Conservation (phyloP, 2,329 filamentous ascomycete species). For the Nakataea oryzae region DNA sequence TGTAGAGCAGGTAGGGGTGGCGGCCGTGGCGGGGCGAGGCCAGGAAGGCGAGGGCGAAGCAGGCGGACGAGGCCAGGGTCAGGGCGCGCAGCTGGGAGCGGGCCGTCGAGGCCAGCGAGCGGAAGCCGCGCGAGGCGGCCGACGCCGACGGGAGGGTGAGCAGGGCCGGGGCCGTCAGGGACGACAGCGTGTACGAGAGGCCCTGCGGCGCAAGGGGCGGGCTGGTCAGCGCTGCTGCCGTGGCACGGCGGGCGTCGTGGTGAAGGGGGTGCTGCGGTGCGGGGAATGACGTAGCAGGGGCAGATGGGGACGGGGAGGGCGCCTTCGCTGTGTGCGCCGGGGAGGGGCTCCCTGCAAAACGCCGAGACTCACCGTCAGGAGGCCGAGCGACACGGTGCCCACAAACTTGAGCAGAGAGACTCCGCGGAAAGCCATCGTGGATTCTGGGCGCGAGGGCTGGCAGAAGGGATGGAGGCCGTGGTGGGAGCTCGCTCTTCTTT, state of each 20-base stretch:
- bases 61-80: slow-evolving; percentile 55
- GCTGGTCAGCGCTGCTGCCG: background rate
- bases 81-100: slow-evolving; percentile 57
- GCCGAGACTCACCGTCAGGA: slow-evolving; percentile 79
- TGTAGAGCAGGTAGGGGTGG: slow-evolving; percentile 89
- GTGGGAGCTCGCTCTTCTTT: background rate
- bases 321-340: background rate
- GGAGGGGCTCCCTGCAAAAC: too few species aligned
- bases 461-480: background rate
- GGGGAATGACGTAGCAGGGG: slow-evolving; percentile 1
- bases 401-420: slow-evolving; percentile 84
- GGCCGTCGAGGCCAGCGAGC: slow-evolving; percentile 52
- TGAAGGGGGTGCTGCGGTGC: background rate
- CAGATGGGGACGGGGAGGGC: background rate
- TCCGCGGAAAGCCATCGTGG: slow-evolving; percentile 52
- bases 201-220: slow-evolving; percentile 51
- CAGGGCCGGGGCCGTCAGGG: slow-evolving; percentile 69
- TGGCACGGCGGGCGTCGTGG: background rate
- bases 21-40: slow-evolving; percentile 64
- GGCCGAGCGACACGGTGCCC: slow-evolving; percentile 77
- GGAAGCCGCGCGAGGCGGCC: slow-evolving; percentile 59
- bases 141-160: slow-evolving; percentile 69
- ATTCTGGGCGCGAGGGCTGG: background rate
- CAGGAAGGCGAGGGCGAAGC: slow-evolving; percentile 67
- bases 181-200: slow-evolving; percentile 74